Evolutionary conservation across 2,329 filamentous ascomycete species (phyloP).

Genomic region (Tolypocladium ovalisporum): DNA sequence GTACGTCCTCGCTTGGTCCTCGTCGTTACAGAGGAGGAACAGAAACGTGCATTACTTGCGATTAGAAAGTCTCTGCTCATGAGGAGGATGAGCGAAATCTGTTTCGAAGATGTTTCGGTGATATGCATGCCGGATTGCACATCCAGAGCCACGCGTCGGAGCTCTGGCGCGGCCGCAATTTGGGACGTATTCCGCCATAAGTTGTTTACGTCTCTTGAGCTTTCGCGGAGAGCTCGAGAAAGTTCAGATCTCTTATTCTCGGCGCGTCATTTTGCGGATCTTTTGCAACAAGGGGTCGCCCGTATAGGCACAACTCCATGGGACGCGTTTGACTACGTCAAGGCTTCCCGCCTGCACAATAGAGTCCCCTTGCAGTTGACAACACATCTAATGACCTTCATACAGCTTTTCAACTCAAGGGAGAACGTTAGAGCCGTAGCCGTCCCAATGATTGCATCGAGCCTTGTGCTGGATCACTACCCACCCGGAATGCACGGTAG

Average conservation of each 20-base stretch:
- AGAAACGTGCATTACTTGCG: background rate
- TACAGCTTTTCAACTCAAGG: background rate
- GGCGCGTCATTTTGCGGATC: background rate
- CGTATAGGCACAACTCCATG: background rate
- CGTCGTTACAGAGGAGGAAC: background rate
- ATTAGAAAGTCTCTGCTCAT: background rate
- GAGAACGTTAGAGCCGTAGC: background rate
- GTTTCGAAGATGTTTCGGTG: background rate
- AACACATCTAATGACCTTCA: background rate
- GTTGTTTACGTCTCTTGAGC: background rate
- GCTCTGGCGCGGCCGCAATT: background rate
- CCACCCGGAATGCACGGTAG: background rate
- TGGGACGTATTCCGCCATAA: background rate
- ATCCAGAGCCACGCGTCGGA: background rate
- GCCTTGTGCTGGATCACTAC: background rate
- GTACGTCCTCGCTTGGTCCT: background rate
- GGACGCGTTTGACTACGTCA: background rate
- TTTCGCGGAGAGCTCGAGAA: background rate
- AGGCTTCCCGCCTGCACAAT: background rate
- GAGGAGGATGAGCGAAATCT: background rate
- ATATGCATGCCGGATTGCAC: background rate
- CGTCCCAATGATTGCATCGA: background rate
- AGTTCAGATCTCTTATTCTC: background rate
- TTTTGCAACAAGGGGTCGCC: background rate
- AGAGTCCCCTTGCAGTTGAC: background rate